These are phyloP conservation scores for Euphorbia schlechtendalii DNA, from an alignment of 441 rosid genomes.

Conservation along the genomic window DNA sequence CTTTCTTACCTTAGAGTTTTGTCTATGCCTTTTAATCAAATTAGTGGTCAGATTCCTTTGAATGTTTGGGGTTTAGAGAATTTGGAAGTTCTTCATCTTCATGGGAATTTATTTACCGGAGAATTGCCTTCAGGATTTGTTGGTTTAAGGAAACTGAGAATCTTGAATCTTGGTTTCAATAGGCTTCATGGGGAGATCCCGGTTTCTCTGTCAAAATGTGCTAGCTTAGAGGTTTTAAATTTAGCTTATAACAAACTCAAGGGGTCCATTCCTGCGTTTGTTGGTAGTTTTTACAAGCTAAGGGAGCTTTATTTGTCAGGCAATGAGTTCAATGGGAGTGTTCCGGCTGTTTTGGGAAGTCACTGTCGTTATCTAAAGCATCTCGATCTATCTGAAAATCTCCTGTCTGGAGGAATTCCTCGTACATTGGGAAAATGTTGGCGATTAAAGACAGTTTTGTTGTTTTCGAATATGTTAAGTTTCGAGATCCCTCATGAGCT, in stretches of 20 bases:
- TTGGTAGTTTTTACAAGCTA: slow-evolving; percentile 26
- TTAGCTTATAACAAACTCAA: slow-evolving; percentile 43
- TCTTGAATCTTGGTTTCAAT: slow-evolving; percentile 60
- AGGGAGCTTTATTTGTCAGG: slow-evolving; percentile 41
- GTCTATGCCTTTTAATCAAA: slow-evolving; percentile 58
- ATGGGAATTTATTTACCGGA: slow-evolving; percentile 50
- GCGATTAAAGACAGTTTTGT: slow-evolving; percentile 34
- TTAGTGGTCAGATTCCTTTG: slow-evolving; percentile 47
- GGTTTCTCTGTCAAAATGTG: slow-evolving; percentile 18
- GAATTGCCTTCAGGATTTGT: slow-evolving; percentile 30
- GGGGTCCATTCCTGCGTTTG: slow-evolving; percentile 40
- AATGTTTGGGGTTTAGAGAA: slow-evolving; percentile 55
- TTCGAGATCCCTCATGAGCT: slow-evolving; percentile 44
- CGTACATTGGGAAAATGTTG: slow-evolving; percentile 42
- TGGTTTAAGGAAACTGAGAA: slow-evolving; percentile 39
- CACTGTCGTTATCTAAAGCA: slow-evolving; percentile 43
- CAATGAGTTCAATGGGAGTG: slow-evolving; percentile 35
- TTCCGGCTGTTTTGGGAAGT: slow-evolving; percentile 42
- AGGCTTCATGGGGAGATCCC: slow-evolving; percentile 42
- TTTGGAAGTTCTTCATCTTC: slow-evolving; percentile 61
- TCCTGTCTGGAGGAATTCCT: slow-evolving; percentile 40
- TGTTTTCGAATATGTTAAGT: slow-evolving; percentile 46
- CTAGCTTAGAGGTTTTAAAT: slow-evolving; percentile 39
- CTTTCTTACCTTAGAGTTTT: slow-evolving; percentile 60
- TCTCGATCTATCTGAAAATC: slow-evolving; percentile 64